Percentiles rank a stretch among this genome's conserved stretches.
Evolutionary conservation across 306 rosid species (phyloP).

Genomic region (Pueraria montana): DNA sequence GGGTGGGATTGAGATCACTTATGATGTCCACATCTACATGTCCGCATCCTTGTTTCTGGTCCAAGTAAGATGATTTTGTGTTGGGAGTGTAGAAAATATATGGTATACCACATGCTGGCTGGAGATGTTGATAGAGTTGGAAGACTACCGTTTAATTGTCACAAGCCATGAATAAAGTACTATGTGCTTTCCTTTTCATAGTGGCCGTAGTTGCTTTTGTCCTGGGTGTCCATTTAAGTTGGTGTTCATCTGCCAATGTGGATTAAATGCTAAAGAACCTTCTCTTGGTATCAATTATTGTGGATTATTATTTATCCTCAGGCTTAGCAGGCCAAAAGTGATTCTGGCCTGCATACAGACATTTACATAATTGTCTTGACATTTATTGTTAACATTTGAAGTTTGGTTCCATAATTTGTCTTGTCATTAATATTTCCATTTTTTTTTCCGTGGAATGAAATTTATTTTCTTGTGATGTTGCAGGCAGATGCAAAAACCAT

Average conservation of each 20-base stretch:
- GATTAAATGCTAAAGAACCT: background rate
- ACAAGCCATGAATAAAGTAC: background rate
- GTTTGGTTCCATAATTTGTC: background rate
- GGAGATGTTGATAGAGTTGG: background rate
- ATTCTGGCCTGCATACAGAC: background rate
- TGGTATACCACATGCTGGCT: background rate
- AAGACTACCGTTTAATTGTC: background rate
- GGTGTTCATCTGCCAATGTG: background rate
- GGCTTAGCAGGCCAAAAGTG: background rate
- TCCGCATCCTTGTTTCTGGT: background rate
- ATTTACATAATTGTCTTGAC: background rate
- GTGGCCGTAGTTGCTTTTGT: background rate
- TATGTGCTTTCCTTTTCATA: background rate
- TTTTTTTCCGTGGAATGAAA: conserved; percentile 8
- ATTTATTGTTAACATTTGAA: background rate
- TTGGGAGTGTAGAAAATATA: background rate
- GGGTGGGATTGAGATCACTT: background rate
- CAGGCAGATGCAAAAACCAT: conserved; percentile 98
- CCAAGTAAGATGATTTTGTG: background rate
- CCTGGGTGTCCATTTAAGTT: background rate
- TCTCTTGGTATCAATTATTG: background rate
- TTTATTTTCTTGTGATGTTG: conserved; percentile 49
- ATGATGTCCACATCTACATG: background rate
- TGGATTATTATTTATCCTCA: background rate
- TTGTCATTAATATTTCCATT: background rate